Evolutionary conservation across 352 stramenopile genomes (phyloP).

Genomic region (Blastocystis sp.): DNA sequence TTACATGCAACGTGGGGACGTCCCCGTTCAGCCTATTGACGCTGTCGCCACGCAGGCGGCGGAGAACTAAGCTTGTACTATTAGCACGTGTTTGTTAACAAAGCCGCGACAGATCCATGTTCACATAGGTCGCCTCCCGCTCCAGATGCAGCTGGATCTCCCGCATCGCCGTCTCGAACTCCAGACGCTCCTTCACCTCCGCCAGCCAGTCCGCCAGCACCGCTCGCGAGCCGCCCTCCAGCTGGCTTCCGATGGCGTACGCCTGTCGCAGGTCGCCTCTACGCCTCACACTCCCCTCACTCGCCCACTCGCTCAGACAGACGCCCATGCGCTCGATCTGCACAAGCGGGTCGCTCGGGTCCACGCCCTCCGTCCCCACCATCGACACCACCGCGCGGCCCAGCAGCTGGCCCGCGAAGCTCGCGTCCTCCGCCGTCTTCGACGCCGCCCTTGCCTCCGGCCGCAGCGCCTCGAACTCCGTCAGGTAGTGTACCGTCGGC

Average conservation of each 20-base stretch:
- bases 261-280: constrained; percentile 4
- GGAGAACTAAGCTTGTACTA: not conserved
- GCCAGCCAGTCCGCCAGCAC: constrained; percentile 15
- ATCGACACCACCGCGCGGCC: constrained; percentile 8
- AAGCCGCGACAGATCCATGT: not conserved
- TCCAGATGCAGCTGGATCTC: constrained; percentile 20
- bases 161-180: not conserved
- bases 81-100: not conserved
- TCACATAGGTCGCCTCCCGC: not conserved
- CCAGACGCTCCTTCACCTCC: constrained; percentile 18
- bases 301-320: not conserved
- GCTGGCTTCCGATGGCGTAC: not conserved
- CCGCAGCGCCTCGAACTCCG: not conserved
- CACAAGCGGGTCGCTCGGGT: not conserved
- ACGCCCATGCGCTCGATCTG: constrained; percentile 14
- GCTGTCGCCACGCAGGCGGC: not conserved
- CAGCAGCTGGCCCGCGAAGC: constrained; percentile 24
- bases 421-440: constrained; percentile 10
- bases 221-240: not conserved
- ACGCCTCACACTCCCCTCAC: not conserved
- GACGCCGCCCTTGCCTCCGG: not conserved
- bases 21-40: not conserved
- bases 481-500: not conserved
- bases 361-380: constrained; percentile 19
- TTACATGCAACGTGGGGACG: not conserved